phyloP scores from a whole-genome alignment of 2,329 filamentous ascomycete species.

The Neopestalotiopsis sp. region DNA sequence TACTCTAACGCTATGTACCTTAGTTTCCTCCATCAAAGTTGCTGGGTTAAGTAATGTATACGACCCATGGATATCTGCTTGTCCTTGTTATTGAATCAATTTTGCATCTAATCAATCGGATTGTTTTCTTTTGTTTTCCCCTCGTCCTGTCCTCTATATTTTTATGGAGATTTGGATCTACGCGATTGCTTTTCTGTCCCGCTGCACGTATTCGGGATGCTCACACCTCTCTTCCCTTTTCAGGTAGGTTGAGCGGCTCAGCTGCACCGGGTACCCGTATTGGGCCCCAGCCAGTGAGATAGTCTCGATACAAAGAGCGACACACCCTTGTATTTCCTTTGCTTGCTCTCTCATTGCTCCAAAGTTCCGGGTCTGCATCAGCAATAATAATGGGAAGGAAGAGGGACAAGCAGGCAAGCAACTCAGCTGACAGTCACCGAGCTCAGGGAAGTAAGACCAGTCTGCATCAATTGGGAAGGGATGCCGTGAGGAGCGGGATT shows the following conservation, averaged over 20 bases:
- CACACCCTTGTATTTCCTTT: not conserved
- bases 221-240: constrained; percentile 3
- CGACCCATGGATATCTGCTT: no score
- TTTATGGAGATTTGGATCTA: not conserved
- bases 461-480: constrained; percentile 3
- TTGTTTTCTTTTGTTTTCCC: not conserved
- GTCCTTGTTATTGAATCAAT: not conserved
- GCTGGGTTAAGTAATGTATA: no score
- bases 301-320: no score
- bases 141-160: not conserved
- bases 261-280: constrained; percentile 5
- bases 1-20: no score
- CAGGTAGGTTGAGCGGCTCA: constrained; percentile 12
- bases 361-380: not conserved
- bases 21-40: no score
- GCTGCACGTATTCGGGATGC: constrained; percentile 12
- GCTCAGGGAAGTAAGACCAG: constrained; percentile 1
- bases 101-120: not conserved
- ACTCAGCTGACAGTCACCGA: not conserved
- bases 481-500: not conserved
- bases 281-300: not conserved
- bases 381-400: not conserved
- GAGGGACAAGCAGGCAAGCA: not conserved
- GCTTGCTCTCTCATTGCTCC: constrained; percentile 2
- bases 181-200: not conserved